Base-by-base conservation (phyloP, 139 green algal species). In the Auxenochlorella pyrenoidosa region DNA sequence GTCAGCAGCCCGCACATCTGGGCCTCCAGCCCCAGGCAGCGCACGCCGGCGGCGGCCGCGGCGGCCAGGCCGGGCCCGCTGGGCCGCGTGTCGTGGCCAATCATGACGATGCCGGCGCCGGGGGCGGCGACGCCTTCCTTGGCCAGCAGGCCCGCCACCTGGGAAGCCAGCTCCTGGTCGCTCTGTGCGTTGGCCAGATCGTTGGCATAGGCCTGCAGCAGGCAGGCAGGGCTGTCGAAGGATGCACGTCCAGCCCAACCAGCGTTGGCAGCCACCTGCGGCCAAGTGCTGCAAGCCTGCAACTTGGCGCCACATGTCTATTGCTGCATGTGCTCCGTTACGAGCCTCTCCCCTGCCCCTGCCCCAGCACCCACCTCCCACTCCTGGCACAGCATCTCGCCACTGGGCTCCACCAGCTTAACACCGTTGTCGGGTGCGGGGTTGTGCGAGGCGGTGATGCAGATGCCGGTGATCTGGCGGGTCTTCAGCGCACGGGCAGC, bases 391-490 rank as follows among this genome's bases (percentile, higher is more conserved):
- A 98, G 87, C 95, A 98, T 98, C 70, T 94, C 92, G 0, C 97
- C 96, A 18, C 82, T 89, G 5, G 94, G 94, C n/a, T 98, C 96
- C 8, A 98, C 93, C 65, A 99, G 91, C 88, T 99, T 99, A 38
- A 99, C 95, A 40, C 97, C 97, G 85, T 99, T 99, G 93, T 99
- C 97, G 5, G 83, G 66, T 22, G 91, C 95, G 4, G 96, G 96
- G 89, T 99, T 99, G 92, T 99, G 97, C 3, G 95, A 98, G 38
- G 98, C 98, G 8, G 98, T 99, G 72, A 99, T 94, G 92, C 98
- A 96, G n/a, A 99, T 79, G 28, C 98, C 98, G 32, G 93, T 96
- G 34, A 86, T 84, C 32, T 80, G 58, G 18, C 44, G 87, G n/a
- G 59, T 87, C 63, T 79, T 88, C 32, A 92, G 72, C 0, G 94